These are phyloP conservation scores for Calonectria ilicicola DNA, from an alignment of 2,329 filamentous ascomycete species.

Conservation along the genomic window DNA sequence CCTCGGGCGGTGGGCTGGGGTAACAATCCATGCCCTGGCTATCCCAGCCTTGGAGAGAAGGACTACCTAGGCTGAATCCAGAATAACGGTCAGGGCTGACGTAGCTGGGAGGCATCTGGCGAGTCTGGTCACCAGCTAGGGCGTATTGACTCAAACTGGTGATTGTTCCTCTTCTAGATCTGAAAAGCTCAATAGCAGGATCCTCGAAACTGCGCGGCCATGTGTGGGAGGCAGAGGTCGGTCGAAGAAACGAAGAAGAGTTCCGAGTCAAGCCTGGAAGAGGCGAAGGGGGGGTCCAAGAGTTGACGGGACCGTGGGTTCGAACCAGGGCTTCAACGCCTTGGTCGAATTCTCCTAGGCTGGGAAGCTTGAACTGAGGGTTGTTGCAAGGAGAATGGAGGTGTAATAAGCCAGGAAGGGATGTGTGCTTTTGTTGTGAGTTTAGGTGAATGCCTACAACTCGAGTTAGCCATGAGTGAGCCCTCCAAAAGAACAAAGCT, in stretches of 20 bases:
- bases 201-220: constrained; percentile 33
- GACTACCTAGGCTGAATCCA: constrained; percentile 37
- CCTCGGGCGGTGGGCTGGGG: constrained; percentile 51
- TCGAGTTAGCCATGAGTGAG: constrained; percentile 12
- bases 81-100: constrained; percentile 36
- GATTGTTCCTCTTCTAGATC: constrained; percentile 31
- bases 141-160: constrained; percentile 32
- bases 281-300: constrained; percentile 45
- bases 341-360: constrained; percentile 52
- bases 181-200: constrained; percentile 10
- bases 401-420: constrained; percentile 37
- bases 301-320: constrained; percentile 43
- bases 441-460: constrained; percentile 36
- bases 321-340: constrained; percentile 52
- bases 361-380: constrained; percentile 47
- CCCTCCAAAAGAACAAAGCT: not conserved
- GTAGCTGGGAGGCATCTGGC: constrained; percentile 37
- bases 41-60: constrained; percentile 33
- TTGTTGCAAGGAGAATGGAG: constrained; percentile 31
- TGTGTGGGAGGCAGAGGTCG: constrained; percentile 23
- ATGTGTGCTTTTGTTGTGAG: constrained; percentile 38
- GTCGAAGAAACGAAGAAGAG: constrained; percentile 38
- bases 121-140: constrained; percentile 29
- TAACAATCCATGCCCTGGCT: constrained; percentile 43
- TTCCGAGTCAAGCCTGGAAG: constrained; percentile 39